Evolutionary conservation across 1,284 basidiomycete species (phyloP).

Genomic region (Ganoderma multipileum): DNA sequence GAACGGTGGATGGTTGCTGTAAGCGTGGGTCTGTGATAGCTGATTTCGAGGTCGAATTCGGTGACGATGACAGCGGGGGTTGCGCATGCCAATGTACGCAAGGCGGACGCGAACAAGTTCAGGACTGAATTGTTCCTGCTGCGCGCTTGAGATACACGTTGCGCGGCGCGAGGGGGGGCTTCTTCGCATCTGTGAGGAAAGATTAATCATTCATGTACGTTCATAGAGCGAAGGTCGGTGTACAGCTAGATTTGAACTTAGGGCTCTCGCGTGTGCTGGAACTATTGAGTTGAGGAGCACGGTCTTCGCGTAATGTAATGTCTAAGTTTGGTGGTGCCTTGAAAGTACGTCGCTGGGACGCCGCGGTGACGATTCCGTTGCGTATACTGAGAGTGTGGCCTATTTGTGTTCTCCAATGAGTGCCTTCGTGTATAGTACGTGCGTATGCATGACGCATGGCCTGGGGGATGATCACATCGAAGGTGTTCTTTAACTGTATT

Average conservation of each 20-base stretch:
- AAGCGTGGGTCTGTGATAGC: neutral
- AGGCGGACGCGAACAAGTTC: conserved; percentile 1
- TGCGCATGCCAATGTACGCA: neutral
- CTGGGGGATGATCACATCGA: no score
- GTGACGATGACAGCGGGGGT: neutral
- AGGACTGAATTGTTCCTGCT: conserved; percentile 2
- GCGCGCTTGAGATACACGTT: neutral
- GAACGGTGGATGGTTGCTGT: neutral
- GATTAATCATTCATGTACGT: neutral
- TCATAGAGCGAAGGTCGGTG: neutral
- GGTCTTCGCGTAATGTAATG: neutral
- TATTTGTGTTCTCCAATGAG: no score
- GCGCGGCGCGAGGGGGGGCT: neutral
- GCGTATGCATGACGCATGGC: no score
- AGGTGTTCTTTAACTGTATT: no score
- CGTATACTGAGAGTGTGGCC: neutral
- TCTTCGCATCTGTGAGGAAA: neutral
- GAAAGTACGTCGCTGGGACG: neutral
- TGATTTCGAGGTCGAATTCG: neutral
- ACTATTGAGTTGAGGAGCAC: neutral
- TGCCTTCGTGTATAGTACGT: no score
- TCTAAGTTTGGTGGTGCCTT: neutral
- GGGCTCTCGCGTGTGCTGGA: neutral
- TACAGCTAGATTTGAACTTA: neutral
- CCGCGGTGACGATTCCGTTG: neutral